Evolutionary conservation across 2,329 filamentous ascomycete species (phyloP).

Genomic region (Aspergillus fumigatus): DNA sequence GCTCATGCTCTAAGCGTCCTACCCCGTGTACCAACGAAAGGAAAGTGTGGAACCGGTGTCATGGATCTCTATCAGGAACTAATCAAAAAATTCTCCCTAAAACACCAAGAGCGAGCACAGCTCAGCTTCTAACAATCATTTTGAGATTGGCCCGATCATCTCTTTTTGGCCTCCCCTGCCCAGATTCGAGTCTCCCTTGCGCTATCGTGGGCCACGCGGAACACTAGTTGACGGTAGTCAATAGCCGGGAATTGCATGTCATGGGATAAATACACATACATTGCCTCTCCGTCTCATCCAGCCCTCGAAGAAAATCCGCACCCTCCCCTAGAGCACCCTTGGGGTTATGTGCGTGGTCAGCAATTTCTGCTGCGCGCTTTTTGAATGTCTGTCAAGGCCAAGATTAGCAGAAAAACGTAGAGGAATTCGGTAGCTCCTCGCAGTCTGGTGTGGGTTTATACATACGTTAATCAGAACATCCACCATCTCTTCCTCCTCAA

Average conservation of each 20-base stretch:
- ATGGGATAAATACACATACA: conserved; percentile 33
- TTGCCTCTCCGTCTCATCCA: conserved; percentile 85
- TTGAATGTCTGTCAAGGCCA: conserved; percentile 63
- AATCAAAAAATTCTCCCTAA: not conserved
- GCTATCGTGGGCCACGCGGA: conserved; percentile 69
- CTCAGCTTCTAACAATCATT: conserved; percentile 14
- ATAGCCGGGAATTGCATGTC: not conserved
- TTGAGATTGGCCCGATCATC: conserved; percentile 17
- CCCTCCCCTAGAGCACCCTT: conserved; percentile 62
- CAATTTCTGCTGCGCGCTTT: conserved; percentile 72
- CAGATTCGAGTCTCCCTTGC: conserved; percentile 66
- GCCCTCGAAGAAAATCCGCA: conserved; percentile 76
- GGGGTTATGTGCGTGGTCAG: conserved; percentile 82
- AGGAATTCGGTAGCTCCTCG: not conserved
- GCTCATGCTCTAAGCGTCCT: not conserved
- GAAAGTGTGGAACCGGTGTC: not conserved
- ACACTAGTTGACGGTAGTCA: conserved; percentile 46
- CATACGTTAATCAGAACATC: conserved; percentile 60
- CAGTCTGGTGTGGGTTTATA: not conserved
- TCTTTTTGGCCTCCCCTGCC: conserved; percentile 59
- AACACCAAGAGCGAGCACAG: conserved; percentile 22
- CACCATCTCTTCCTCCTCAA: conserved; percentile 79
- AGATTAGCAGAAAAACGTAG: not conserved
- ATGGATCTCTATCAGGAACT: not conserved
- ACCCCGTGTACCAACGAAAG: not conserved